Percentiles rank a stretch among this genome's conserved stretches.
Conservation (phyloP, 352 stramenopile genomes). For the Phytophthora uliginosa region DNA sequence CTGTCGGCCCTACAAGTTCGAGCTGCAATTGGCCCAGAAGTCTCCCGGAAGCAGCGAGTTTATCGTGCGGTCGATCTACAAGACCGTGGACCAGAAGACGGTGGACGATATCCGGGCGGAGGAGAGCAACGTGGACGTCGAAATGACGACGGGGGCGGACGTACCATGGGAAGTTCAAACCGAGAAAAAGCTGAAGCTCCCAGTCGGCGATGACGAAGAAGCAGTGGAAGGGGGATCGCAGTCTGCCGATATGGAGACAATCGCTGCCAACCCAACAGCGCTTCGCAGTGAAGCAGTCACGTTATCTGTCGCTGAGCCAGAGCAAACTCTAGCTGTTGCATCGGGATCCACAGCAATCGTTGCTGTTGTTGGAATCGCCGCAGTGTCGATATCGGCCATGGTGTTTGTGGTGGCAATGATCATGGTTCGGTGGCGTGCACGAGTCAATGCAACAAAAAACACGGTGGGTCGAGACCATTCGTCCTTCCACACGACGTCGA, state of each 20-base stretch:
- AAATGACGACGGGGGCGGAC: background rate
- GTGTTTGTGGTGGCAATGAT: constrained; percentile 17
- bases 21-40: constrained; percentile 53
- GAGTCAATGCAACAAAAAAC: constrained; percentile 5
- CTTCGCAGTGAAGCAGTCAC: constrained; percentile 5
- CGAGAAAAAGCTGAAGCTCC: background rate
- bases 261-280: background rate
- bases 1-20: constrained; percentile 53
- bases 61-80: constrained; percentile 59
- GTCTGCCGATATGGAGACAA: background rate
- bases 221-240: background rate
- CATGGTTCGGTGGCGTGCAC: constrained; percentile 15
- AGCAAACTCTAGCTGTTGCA: background rate
- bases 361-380: constrained; percentile 16
- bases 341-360: constrained; percentile 9
- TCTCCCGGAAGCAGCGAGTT: constrained; percentile 36
- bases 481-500: constrained; percentile 4
- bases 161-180: background rate
- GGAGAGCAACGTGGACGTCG: constrained; percentile 40
- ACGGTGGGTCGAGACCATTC: constrained; percentile 2
- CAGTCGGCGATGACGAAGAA: background rate
- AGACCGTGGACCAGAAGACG: constrained; percentile 49
- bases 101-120: constrained; percentile 28
- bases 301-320: background rate
- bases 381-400: constrained; percentile 12